Conservation (phyloP, 352 stramenopile species). For the Pythium dissimile region DNA sequence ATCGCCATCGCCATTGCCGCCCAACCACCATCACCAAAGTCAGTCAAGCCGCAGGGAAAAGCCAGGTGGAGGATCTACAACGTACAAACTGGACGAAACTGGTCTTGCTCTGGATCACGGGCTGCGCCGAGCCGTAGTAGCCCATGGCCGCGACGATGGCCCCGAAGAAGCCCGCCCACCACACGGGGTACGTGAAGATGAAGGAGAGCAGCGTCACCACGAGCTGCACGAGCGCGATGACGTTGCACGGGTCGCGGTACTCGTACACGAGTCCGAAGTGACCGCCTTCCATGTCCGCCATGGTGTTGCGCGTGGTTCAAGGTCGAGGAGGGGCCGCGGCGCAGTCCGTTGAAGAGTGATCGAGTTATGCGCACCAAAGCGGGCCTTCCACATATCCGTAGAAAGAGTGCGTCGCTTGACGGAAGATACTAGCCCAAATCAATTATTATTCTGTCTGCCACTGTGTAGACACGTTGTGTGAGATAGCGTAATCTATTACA, state of each 20-base stretch:
- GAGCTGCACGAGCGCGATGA: conserved; percentile 74
- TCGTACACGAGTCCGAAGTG: conserved; percentile 80
- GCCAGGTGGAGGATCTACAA: neutral
- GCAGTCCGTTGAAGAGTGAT: no score
- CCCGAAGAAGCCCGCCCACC: conserved; percentile 75
- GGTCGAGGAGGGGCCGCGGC: neutral
- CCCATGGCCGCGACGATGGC: conserved; percentile 76
- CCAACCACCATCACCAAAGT: no score
- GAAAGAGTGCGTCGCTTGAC: conserved; percentile 11
- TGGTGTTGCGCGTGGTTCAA: conserved; percentile 23
- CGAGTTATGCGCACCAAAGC: no score
- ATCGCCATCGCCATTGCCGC: neutral
- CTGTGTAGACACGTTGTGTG: neutral
- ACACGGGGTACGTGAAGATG: conserved; percentile 80
- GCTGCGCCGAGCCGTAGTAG: conserved; percentile 80
- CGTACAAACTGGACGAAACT: conserved; percentile 86
- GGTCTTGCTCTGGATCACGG: conserved; percentile 85
- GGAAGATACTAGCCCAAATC: neutral
- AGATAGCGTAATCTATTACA: conserved; percentile 13
- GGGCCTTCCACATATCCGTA: no score
- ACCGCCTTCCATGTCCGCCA: conserved; percentile 71
- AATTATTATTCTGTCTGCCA: conserved; percentile 20
- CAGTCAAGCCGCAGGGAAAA: no score
- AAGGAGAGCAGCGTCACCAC: conserved; percentile 65
- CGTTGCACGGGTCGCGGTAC: conserved; percentile 80